phyloP scores from a whole-genome alignment of 2,329 filamentous ascomycete genomes.

The Trichoderma polysporum region DNA sequence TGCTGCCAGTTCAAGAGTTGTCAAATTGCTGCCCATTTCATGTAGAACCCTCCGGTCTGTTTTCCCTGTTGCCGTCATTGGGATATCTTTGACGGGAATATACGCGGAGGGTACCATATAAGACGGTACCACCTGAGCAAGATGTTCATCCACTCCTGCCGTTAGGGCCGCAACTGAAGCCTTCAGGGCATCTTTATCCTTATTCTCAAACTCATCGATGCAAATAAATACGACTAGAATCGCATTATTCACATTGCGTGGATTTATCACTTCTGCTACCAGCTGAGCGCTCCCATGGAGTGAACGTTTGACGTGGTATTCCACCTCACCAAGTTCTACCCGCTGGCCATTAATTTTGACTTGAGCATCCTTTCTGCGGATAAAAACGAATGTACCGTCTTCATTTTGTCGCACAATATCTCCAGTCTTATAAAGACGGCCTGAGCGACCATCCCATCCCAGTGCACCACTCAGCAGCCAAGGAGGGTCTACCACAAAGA shows the following conservation, averaged over 20 bases:
- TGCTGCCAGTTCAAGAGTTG: background rate
- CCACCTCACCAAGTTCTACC: conserved; percentile 42
- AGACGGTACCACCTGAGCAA: background rate
- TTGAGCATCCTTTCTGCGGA: conserved; percentile 56
- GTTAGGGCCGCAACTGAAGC: background rate
- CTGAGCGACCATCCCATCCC: background rate
- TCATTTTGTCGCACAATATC: conserved; percentile 45
- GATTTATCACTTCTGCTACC: background rate
- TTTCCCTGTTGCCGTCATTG: background rate
- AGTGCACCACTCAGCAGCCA: background rate
- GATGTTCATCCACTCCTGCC: background rate
- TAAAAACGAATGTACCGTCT: conserved; percentile 42
- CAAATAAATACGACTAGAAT: background rate
- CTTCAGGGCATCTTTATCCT: background rate
- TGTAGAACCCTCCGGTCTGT: background rate
- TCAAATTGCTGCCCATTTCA: background rate
- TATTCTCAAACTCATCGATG: background rate
- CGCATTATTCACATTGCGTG: background rate
- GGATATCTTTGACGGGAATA: conserved; percentile 4
- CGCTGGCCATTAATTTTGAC: conserved; percentile 59
- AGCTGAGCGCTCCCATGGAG: background rate
- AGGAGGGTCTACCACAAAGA: background rate
- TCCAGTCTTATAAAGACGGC: conserved; percentile 38
- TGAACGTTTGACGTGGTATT: conserved; percentile 24
- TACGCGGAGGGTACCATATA: conserved; percentile 22